A percentile compares a stretch with the other conserved stretches of the same genome.
Evolutionary conservation across 2,329 filamentous ascomycete genomes (phyloP).

Genomic region (Neoascochyta sp.): DNA sequence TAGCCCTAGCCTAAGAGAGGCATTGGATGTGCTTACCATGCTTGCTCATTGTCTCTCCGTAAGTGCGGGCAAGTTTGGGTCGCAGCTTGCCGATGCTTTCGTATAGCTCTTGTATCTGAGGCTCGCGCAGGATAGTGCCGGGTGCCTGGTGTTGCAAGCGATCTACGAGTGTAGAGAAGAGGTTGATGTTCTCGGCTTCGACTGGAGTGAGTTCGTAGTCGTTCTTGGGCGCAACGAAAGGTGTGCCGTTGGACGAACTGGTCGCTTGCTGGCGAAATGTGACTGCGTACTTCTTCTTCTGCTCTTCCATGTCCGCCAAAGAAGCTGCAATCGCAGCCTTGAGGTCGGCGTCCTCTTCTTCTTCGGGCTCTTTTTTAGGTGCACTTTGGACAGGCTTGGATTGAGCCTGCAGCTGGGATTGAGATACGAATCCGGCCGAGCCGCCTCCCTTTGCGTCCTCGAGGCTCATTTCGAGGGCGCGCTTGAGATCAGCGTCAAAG

Average conservation of each 20-base stretch:
- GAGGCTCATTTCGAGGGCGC: conserved; percentile 91
- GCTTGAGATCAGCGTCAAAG: conserved; percentile 93
- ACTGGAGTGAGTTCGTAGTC: conserved; percentile 92
- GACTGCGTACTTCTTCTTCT: conserved; percentile 86
- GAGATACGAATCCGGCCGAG: conserved; percentile 67
- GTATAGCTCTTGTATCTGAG: conserved; percentile 96
- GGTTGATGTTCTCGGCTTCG: conserved; percentile 95
- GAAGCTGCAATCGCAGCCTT: conserved; percentile 95
- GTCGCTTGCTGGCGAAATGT: conserved; percentile 73
- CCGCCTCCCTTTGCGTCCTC: conserved; percentile 81
- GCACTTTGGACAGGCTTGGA: conserved; percentile 36
- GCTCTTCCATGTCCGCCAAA: conserved; percentile 93
- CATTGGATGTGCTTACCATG: conserved; percentile 62
- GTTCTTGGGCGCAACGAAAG: conserved; percentile 68
- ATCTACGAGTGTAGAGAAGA: conserved; percentile 92
- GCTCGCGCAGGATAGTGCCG: conserved; percentile 92
- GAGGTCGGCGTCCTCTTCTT: conserved; percentile 88
- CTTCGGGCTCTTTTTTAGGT: conserved; percentile 47
- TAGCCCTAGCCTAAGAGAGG: conserved; percentile 20
- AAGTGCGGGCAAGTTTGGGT: conserved; percentile 90
- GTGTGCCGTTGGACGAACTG: conserved; percentile 48
- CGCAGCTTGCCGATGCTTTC: conserved; percentile 92
- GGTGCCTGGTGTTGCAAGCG: conserved; percentile 91
- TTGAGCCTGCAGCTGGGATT: conserved; percentile 49
- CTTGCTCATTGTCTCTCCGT: conserved; percentile 99